Conservation (phyloP, 2,329 filamentous ascomycete genomes). For the Arachnopeziza araneosa region DNA sequence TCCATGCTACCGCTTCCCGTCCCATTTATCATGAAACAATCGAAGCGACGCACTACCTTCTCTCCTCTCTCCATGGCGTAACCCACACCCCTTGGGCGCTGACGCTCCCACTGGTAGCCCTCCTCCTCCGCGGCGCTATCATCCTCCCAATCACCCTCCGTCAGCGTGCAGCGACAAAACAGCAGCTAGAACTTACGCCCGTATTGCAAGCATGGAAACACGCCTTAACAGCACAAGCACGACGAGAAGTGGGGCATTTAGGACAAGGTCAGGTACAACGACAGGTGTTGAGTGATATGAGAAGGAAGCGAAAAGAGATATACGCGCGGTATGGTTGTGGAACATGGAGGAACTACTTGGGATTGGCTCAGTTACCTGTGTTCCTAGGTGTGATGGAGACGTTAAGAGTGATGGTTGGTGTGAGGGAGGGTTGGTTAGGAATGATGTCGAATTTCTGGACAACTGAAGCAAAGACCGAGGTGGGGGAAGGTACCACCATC, state of each 20-base stretch:
- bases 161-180: conserved; percentile 33
- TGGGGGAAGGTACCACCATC: neutral
- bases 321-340: conserved; percentile 32
- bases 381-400: conserved; percentile 43
- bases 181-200: conserved; percentile 39
- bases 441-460: conserved; percentile 25
- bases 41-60: conserved; percentile 36
- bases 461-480: neutral
- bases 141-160: conserved; percentile 43
- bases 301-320: conserved; percentile 27
- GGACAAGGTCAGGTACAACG: conserved; percentile 17
- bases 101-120: conserved; percentile 48
- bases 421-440: conserved; percentile 35
- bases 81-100: conserved; percentile 47
- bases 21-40: conserved; percentile 36
- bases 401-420: conserved; percentile 41
- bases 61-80: conserved; percentile 44
- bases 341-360: conserved; percentile 30
- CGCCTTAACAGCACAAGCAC: conserved; percentile 23
- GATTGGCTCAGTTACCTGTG: conserved; percentile 38
- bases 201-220: conserved; percentile 35
- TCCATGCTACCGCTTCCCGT: conserved; percentile 43
- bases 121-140: conserved; percentile 43
- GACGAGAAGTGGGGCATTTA: conserved; percentile 21
- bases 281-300: conserved; percentile 17